Evolutionary conservation across 2,329 filamentous ascomycete species (phyloP).

Genomic region (Colletotrichum sp.): DNA sequence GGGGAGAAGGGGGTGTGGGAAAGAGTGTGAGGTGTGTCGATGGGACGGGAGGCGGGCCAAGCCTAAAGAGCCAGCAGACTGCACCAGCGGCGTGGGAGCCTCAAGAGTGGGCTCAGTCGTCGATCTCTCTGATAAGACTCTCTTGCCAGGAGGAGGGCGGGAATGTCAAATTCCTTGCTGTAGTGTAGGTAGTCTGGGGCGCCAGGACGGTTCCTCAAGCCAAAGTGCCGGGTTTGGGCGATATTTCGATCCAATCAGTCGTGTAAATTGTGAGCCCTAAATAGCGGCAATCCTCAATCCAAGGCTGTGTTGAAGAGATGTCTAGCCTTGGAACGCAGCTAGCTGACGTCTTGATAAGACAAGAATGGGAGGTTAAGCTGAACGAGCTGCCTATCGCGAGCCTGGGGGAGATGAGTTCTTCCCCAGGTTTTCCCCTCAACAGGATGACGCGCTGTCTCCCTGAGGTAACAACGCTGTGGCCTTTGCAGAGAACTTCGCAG

Average conservation of each 20-base stretch:
- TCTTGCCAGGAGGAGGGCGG: background rate
- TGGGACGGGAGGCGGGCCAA: conserved; percentile 9
- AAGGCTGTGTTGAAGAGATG: background rate
- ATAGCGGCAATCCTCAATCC: background rate
- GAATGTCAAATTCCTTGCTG: conserved; percentile 17
- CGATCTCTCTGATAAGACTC: conserved; percentile 18
- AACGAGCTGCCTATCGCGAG: background rate
- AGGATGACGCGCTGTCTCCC: background rate
- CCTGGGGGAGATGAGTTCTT: background rate
- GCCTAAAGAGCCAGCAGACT: background rate
- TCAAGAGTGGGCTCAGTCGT: conserved; percentile 12
- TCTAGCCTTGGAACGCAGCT: background rate
- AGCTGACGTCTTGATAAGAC: background rate
- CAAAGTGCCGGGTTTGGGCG: background rate
- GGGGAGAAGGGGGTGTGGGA: background rate
- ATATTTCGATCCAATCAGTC: background rate
- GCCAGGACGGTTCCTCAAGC: background rate
- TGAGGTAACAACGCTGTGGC: background rate
- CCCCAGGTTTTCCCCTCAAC: background rate
- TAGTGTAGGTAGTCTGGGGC: background rate
- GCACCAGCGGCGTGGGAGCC: conserved; percentile 10
- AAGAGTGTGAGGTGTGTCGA: background rate
- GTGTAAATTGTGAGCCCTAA: background rate
- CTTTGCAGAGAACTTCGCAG: background rate
- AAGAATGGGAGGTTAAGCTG: background rate